phyloP scores from a whole-genome alignment of 2,329 filamentous ascomycete genomes.

The Diaporthe citriasiana region DNA sequence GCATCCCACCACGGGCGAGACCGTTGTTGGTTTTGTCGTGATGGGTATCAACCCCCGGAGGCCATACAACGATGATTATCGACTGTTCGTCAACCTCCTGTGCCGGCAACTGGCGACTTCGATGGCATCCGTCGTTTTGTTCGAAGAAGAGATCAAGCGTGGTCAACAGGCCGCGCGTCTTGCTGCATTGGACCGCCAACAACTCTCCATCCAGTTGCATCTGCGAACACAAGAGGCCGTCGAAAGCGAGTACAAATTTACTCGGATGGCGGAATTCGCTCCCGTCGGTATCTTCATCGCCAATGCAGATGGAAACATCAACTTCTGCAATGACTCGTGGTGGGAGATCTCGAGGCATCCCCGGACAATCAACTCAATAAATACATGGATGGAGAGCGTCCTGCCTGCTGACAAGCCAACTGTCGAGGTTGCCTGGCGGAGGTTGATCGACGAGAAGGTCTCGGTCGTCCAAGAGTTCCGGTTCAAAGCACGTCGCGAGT shows the following conservation, averaged over 20 bases:
- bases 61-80: slow-evolving; percentile 85
- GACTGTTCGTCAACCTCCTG: slow-evolving; percentile 81
- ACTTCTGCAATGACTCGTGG: slow-evolving; percentile 87
- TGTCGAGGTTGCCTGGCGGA: slow-evolving; percentile 73
- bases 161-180: slow-evolving; percentile 81
- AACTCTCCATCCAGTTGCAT: slow-evolving; percentile 81
- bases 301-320: slow-evolving; percentile 78
- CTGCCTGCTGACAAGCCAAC: slow-evolving; percentile 73
- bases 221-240: slow-evolving; percentile 73
- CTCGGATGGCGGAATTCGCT: slow-evolving; percentile 86
- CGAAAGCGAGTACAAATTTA: slow-evolving; percentile 83
- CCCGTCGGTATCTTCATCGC: slow-evolving; percentile 90
- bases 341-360: slow-evolving; percentile 78
- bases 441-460: slow-evolving; percentile 71
- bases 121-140: slow-evolving; percentile 84
- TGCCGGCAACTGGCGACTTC: slow-evolving; percentile 84
- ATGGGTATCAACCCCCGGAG: slow-evolving; percentile 84
- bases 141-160: slow-evolving; percentile 85
- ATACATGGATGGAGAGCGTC: slow-evolving; percentile 81
- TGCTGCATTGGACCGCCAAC: slow-evolving; percentile 82
- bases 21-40: slow-evolving; percentile 82
- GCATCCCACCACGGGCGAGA: slow-evolving; percentile 80
- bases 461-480: slow-evolving; percentile 80
- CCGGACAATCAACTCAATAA: slow-evolving; percentile 68
- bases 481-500: slow-evolving; percentile 77